These are phyloP conservation scores for maize (Zea mays) DNA, from an alignment of 176 grass and related monocot genomes.

Conservation along the genomic window DNA sequence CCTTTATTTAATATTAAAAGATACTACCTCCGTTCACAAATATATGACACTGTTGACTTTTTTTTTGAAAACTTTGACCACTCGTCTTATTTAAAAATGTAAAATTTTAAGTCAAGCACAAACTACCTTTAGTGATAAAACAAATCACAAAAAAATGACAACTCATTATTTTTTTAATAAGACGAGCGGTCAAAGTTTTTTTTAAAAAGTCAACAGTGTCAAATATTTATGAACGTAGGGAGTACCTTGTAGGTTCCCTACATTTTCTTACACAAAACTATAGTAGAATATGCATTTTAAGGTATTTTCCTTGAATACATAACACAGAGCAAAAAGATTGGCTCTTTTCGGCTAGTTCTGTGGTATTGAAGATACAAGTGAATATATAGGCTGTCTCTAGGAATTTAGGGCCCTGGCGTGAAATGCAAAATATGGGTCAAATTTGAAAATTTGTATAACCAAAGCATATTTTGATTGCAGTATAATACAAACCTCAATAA, in stretches of 20 bases:
- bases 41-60: too few relatives aligned
- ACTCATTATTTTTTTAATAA: too few relatives aligned
- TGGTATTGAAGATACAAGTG: neutral
- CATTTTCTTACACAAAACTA: neutral
- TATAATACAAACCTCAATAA: neutral
- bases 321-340: neutral
- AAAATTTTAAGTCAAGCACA: too few relatives aligned
- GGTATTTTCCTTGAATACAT: conserved; percentile 21
- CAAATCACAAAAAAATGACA: too few relatives aligned
- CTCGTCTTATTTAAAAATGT: too few relatives aligned
- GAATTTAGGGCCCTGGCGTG: neutral
- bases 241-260: neutral
- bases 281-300: conserved; percentile 24
- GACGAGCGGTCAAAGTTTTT: too few relatives aligned
- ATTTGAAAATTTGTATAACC: neutral
- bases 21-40: too few relatives aligned
- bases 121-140: too few relatives aligned
- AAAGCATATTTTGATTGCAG: neutral
- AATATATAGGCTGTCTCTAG: neutral
- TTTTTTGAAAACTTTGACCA: too few relatives aligned
- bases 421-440: neutral
- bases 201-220: too few relatives aligned
- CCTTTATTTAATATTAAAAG: conserved; percentile 21
- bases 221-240: neutral
- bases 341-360: conserved; percentile 10